Conservation (phyloP, 306 rosid genomes). For the Carpinus viminea region DNA sequence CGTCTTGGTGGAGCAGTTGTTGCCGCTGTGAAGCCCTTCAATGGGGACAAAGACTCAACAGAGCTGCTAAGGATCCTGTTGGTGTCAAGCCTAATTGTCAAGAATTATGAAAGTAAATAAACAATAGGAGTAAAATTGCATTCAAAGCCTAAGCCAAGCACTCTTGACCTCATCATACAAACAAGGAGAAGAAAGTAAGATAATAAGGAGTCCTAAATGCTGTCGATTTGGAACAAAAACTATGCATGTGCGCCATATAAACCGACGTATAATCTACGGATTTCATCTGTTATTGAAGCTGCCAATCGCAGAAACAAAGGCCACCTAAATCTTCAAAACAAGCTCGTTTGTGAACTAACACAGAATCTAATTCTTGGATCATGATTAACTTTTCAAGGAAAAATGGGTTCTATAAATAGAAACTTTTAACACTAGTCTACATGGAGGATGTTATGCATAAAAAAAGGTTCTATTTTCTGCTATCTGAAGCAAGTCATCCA, state of each 20-base stretch:
- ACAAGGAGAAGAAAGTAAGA: constrained; percentile 17
- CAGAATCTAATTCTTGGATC: constrained; percentile 13
- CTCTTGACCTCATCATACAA: background rate
- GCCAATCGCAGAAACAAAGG: background rate
- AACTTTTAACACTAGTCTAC: constrained; percentile 9
- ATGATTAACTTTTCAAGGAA: constrained; percentile 26
- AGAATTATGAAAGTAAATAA: constrained; percentile 24
- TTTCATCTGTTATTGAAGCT: background rate
- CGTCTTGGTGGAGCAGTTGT: constrained; percentile 46
- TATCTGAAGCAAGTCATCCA: background rate
- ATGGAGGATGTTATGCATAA: background rate
- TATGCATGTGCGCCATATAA: constrained; percentile 3
- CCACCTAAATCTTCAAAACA: background rate
- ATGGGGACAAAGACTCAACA: constrained; percentile 69
- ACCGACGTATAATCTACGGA: background rate
- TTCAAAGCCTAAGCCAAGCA: constrained; percentile 23
- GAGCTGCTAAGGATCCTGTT: constrained; percentile 82
- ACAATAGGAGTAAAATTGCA: constrained; percentile 24
- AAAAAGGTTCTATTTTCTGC: background rate
- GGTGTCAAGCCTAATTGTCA: constrained; percentile 61
- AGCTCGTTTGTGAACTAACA: constrained; percentile 14
- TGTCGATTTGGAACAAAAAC: constrained; percentile 25
- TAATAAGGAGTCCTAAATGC: constrained; percentile 20
- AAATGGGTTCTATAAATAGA: constrained; percentile 22
- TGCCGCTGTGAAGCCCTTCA: constrained; percentile 55